Evolutionary conservation across 75 land plant species (phyloP).

Genomic region (Adiantum capillusveneris): DNA sequence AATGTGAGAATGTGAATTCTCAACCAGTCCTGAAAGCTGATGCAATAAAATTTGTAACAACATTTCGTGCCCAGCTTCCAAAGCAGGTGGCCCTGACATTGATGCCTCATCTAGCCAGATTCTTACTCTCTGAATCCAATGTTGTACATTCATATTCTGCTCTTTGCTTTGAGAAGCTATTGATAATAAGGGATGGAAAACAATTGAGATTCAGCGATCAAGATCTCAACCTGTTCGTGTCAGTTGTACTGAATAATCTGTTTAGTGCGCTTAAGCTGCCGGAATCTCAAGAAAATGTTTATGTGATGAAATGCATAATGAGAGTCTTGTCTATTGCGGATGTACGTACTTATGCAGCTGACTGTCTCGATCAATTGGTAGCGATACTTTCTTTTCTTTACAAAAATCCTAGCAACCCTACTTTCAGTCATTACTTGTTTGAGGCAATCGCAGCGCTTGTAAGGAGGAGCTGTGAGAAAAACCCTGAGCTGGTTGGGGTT

Average conservation of each 20-base stretch:
- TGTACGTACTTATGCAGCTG: slow-evolving; percentile 43
- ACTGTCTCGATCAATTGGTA: slow-evolving; percentile 50
- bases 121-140: slow-evolving; percentile 72
- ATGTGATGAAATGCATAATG: slow-evolving; percentile 97
- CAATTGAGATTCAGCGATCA: slow-evolving; percentile 41
- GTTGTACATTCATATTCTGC: slow-evolving; percentile 99
- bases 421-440: slow-evolving; percentile 89
- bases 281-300: slow-evolving; percentile 89
- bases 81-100: slow-evolving; percentile 50
- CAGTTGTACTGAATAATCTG: slow-evolving; percentile 56
- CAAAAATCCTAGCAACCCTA: slow-evolving; percentile 88
- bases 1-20: slow-evolving; percentile 53
- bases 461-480: slow-evolving; percentile 59
- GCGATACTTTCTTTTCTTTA: slow-evolving; percentile 58
- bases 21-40: slow-evolving; percentile 80
- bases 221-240: slow-evolving; percentile 56
- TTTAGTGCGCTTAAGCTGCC: slow-evolving; percentile 76
- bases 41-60: slow-evolving; percentile 84
- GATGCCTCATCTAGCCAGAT: slow-evolving; percentile 62
- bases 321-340: slow-evolving; percentile 74
- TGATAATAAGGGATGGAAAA: slow-evolving; percentile 75
- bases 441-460: slow-evolving; percentile 84
- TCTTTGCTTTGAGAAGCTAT: slow-evolving; percentile 76
- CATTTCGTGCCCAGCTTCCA: slow-evolving; percentile 65
- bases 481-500: slow-evolving; percentile 42